Percentiles rank a stretch among this genome's conserved stretches.
Evolutionary conservation across 1,139 yeast species (phyloP).

Genomic region (Suhomyces yuchorum): DNA sequence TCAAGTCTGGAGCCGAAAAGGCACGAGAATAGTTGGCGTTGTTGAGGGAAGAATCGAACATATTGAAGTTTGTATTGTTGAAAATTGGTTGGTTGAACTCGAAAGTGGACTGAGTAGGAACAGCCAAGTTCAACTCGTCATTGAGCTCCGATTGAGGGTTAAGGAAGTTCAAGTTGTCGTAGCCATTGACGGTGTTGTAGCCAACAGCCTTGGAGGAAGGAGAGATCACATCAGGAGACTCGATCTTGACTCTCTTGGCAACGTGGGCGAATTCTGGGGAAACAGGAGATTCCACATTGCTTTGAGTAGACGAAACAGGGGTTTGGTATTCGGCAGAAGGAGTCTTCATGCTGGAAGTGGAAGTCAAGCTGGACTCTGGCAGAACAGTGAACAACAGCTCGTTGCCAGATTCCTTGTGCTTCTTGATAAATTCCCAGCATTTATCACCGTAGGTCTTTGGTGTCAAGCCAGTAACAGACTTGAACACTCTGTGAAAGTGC

Average conservation of each 20-base stretch:
- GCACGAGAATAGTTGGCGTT: slow-evolving; percentile 21
- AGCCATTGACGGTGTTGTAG: slow-evolving; percentile 5
- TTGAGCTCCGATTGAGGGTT: neutral
- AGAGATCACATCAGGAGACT: slow-evolving; percentile 13
- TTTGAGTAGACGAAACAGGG: slow-evolving; percentile 13
- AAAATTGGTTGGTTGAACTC: slow-evolving; percentile 19
- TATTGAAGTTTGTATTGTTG: slow-evolving; percentile 18
- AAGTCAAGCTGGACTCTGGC: neutral
- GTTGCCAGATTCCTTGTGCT: slow-evolving; percentile 16
- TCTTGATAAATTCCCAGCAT: slow-evolving; percentile 70
- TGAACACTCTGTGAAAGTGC: slow-evolving; percentile 91
- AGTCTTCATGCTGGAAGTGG: slow-evolving; percentile 8
- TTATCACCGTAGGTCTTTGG: slow-evolving; percentile 90
- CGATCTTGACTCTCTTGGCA: slow-evolving; percentile 19
- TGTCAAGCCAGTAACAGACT: slow-evolving; percentile 80
- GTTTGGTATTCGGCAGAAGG: slow-evolving; percentile 16
- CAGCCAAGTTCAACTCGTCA: slow-evolving; percentile 3
- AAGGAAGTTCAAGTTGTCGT: slow-evolving; percentile 2
- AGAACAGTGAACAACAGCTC: slow-evolving; percentile 1
- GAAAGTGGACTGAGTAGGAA: slow-evolving; percentile 19
- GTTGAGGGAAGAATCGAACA: slow-evolving; percentile 15
- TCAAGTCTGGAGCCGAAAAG: slow-evolving; percentile 34
- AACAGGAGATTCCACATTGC: slow-evolving; percentile 15
- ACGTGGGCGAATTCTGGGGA: slow-evolving; percentile 18
- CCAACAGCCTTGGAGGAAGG: slow-evolving; percentile 12